phyloP scores from a whole-genome alignment of 805 yeast species.

The Yamadazyma olivae region DNA sequence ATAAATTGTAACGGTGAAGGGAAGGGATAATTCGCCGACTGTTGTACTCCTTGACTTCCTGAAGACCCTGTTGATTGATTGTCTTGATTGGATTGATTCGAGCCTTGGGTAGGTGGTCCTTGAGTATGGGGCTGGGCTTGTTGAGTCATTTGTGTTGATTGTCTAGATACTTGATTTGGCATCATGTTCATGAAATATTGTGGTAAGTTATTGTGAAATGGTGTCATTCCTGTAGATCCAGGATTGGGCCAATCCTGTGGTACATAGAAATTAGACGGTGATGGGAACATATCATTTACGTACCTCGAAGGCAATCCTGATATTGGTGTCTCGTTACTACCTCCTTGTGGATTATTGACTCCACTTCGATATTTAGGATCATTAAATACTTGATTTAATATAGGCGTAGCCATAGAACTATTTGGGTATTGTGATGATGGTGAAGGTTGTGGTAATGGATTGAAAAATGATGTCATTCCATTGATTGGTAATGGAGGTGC shows the following conservation, averaged over 20 bases:
- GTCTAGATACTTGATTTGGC: constrained; percentile 3
- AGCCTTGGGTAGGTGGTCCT: constrained; percentile 2
- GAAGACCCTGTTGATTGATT: too few species aligned
- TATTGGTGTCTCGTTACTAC: constrained; percentile 65
- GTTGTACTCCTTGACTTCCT: too few species aligned
- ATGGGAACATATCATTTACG: constrained; percentile 70
- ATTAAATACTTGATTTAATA: constrained; percentile 30
- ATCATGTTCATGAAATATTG: constrained; percentile 39
- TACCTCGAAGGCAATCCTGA: constrained; percentile 71
- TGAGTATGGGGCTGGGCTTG: background rate
- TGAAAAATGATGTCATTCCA: constrained; percentile 19
- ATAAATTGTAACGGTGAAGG: constrained; percentile 24
- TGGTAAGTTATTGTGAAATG: constrained; percentile 29
- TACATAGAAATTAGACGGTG: constrained; percentile 74
- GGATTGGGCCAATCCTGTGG: constrained; percentile 42
- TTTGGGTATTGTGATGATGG: constrained; percentile 22
- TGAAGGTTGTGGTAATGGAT: constrained; percentile 23
- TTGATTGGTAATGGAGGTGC: constrained; percentile 35
- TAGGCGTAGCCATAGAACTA: constrained; percentile 28
- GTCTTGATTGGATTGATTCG: background rate
- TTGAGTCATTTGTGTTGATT: too few species aligned
- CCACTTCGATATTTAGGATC: constrained; percentile 5
- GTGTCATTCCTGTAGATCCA: constrained; percentile 36
- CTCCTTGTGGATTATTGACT: background rate
- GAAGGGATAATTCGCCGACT: constrained; percentile 8